Base-by-base conservation (phyloP, 768 basidiomycete genomes). In the Paxillus rubicundulus region DNA sequence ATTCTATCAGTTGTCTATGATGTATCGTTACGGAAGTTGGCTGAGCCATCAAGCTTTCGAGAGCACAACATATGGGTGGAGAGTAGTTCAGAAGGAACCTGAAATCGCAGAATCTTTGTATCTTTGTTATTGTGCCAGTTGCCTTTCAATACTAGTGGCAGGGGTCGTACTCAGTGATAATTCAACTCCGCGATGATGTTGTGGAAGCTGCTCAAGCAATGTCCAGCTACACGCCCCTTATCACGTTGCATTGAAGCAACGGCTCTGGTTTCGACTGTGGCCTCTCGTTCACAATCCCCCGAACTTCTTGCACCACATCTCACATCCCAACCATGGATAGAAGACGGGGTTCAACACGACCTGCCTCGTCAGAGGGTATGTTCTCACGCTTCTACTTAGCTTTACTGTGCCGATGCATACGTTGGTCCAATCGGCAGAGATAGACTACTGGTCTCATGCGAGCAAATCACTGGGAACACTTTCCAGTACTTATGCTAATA, bases 311-410 rank as follows among this genome's bases (percentile, higher is more conserved):
- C 24, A 20, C 43, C 17, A 4, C 13, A 5, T 45, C 30, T 39
- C 16, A 41, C 33, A 47, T 47, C 50, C 34, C 42, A n/a, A 43
- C 20, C 55, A 88, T 88, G 86, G 82, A 88, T 60, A 79, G 84
- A 71, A 78, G 86, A 63, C 81, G 88, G 63, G 79, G 76, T 59
- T 67, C 77, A 47, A 72, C 77, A 36, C 82, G 86, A 53, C 87
- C 87, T 55, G 84, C 85, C 54, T 84, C 86, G 27, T 82, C 83
- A 7, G 89, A 91, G 85, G 89, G 89, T 86, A 66, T 53, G 67
- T 68, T 74, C 59, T 46, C 63, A 61, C 58, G 62, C 59, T 49
- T 42, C 36, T 52, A 47, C 41, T 43, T 39, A 18, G 44, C 9
- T 13, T 28, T 51, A 21, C 49, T 47, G 56, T 50, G 46, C 36